Evolutionary conservation across 306 rosid species (phyloP), one percentile per base, ranked within the genome.

Genomic region (Arachis stenosperma): DNA sequence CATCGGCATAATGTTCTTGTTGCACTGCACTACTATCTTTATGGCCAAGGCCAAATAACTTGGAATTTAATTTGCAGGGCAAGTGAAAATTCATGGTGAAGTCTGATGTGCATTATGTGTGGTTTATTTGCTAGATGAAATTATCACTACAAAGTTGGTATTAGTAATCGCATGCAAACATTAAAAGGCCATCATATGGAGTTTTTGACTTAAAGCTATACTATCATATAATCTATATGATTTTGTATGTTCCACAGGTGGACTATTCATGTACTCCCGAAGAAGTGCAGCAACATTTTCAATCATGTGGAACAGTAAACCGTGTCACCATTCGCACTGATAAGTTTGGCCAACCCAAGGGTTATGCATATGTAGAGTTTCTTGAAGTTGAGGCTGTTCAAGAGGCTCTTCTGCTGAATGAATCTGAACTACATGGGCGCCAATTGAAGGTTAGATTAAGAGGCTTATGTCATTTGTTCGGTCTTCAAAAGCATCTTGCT

Each of bases 261-360:
- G 94, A 88, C 64, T 91, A 91, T 76, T 65, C 92, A 10, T 91
- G 94, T 63, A 88, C 94, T 55, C 94, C 97, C 13, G 97, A 91
- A 82, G 97, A 91, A 75, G 94, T 91, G 79, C 97, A 91, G 80
- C 97, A 91, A 73, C 97, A 88, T 85, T 91, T 88, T 81, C 91
- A 90, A 73, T 79, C 91, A 6, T 88, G 96, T 67, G 96, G 96
- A 27, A 90, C 96, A 0, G 93, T 90, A 44, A 90, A 90, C 85
- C 82, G 93, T 57, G 85, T 90, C 74, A 88, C 97, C 54, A 91
- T 91, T 73, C 94, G 92, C 61, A 91, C 94, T 33, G 94, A 91
- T 56, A 91, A 91, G 88, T 88, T 80, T 75, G 97, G 97, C 70
- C 97, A 91, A 52, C 94, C 97, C 51, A 91, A 91, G 83, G 97